Base-by-base conservation (phyloP, 805 yeast species). In the Zygotorulaspora florentina region DNA sequence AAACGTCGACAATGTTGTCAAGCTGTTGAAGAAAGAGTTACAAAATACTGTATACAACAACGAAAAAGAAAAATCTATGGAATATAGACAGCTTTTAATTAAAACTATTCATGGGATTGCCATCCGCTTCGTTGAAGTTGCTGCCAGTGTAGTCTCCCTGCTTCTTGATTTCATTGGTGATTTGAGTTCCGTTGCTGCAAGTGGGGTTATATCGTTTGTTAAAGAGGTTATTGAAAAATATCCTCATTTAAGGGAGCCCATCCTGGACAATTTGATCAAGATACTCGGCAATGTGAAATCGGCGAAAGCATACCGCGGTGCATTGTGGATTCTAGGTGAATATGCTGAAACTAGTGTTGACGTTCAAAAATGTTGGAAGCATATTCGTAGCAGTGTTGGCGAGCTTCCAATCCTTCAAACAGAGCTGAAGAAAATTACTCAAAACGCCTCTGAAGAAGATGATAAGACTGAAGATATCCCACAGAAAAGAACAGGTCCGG, bases 271-370 rank as follows among this genome's bases (percentile, higher is more conserved):
- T 55, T 77, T 93, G 50, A 67, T 88, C 36, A 57, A 58, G 8
- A 71, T 87, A 11, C 73, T 93, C 61, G 79, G 79, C 23, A 71
- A 72, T 18, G 82, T 87, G 41, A 86, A 81, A 62, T 83, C 93
- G 48, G 95, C 96, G 10, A 89, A 89, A 59, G 96, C 93, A 9
- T 85, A 81, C 70, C 82, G 98, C 54, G 95, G 96, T 26, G 88
- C 95, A 0, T 73, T 95, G 49, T 93, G 99, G 99, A 83, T 93
- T 41, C 69, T 93, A 57, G 99, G 99, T 67, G 99, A 95, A 68
- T 93, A 89, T 66, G 73, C 90, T 33, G 59, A 76, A 38, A 83
- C 82, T 42, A 88, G 83, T 53, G 66, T 73, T 20, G 85, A 85
- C 42, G 81, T 93, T 51, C 85, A 85, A 64, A 76, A 75, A 20